Base-by-base conservation (phyloP, 2,329 filamentous ascomycete genomes). In the Dichotomopilus funicola region DNA sequence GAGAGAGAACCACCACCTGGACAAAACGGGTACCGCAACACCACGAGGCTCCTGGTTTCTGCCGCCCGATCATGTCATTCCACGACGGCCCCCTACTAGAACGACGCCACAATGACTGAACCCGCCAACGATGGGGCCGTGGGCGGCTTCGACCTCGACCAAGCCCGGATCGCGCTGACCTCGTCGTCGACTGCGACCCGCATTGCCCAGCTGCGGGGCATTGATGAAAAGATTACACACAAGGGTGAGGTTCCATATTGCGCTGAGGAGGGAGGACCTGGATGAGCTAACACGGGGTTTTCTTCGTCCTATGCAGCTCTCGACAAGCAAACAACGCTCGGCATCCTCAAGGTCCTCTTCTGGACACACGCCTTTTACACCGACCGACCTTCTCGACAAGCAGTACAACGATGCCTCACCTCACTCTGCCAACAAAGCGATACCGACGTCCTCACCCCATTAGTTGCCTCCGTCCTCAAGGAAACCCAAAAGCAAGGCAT, bases 341-440 rank as follows among this genome's bases (percentile, higher is more conserved):
- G 71, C 57, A 70, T 94, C 51, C 74, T 95, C 60, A 79, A 83
- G 59, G 75, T 91, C 37, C 81, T 99, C 36, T 92, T 97, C 73
- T 83, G 84, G 68, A 96, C 91, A 51, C 91, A 96, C 68, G 82
- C 89, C 59, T 83, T 88, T 64, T 99, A 97, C 72, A 75, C 85
- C 71, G 94, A 99, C 73, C 85, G 91, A 65, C 76, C 82, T 61
- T 97, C 94, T 45, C 83, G 94, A 63, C 80, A 85, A 64, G 90
- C 89, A 40, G 90, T 91, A 36, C 88, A 96, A 70, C 78, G 81
- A 73, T 96, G 91, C 68, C 78, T 99, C 55, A 75, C 78, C 61
- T 78, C 83, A 51, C 77, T 92, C 56, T 78, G 78, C 54, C 76
- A 75, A 52, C 73, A 72, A n/a, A 66, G 77, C 13, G 77, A 86